Percentiles rank a stretch among this genome's conserved stretches.
Conservation (phyloP, 495 filamentous ascomycete genomes). For the Pseudotulostoma volvatum region DNA sequence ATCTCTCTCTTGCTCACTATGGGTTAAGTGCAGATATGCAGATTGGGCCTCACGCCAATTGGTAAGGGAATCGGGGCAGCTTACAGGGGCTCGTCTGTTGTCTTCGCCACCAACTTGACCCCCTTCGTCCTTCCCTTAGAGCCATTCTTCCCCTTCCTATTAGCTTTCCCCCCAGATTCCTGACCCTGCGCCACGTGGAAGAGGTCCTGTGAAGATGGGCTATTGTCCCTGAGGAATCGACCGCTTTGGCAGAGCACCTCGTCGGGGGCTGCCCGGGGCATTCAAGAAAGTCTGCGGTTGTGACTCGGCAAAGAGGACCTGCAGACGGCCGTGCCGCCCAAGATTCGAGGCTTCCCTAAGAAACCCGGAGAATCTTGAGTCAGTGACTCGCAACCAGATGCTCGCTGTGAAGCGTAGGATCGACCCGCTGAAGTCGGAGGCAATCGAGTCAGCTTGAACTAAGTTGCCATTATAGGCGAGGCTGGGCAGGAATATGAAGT, state of each 20-base stretch:
- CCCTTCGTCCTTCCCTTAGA: conserved; percentile 23
- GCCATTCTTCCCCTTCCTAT: conserved; percentile 31
- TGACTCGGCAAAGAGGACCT: no score
- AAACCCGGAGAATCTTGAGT: no score
- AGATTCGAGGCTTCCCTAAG: no score
- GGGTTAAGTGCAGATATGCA: conserved; percentile 1
- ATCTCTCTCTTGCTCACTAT: background rate
- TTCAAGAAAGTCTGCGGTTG: conserved; percentile 17
- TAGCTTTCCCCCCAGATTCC: conserved; percentile 27
- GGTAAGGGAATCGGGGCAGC: conserved; percentile 7
- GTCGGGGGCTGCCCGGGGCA: conserved; percentile 33
- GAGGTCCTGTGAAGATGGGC: conserved; percentile 14
- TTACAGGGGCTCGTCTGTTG: conserved; percentile 29
- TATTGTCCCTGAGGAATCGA: conserved; percentile 25
- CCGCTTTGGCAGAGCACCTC: conserved; percentile 28
- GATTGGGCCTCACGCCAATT: background rate
- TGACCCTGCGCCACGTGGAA: conserved; percentile 17
- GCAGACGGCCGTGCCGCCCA: no score
- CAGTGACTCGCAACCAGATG: no score
- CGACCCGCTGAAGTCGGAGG: no score
- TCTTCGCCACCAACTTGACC: conserved; percentile 19
- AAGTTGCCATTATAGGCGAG: no score
- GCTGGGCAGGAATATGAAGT: no score
- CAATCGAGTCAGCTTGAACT: no score
- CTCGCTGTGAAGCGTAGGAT: no score